Base-by-base conservation (phyloP, 129 eudicot species). In the Tagetes patula region DNA sequence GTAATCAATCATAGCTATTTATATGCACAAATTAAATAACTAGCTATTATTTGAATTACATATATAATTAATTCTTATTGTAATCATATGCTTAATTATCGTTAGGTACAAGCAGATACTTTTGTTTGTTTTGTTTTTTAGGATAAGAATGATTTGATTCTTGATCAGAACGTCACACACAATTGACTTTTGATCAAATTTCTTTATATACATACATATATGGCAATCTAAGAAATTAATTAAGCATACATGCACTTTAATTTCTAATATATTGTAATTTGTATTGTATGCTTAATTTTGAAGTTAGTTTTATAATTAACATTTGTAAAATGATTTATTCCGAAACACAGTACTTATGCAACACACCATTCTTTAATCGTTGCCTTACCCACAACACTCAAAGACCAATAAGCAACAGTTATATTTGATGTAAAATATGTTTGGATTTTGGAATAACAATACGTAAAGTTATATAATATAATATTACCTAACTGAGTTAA, bases 81-180 rank as follows among this genome's bases (percentile, higher is more conserved):
- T 20, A 20, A 20, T 20, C 27, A 20, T 20, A 20, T 20, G 38
- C 63, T 56, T 30, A n/a, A n/a, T n/a, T n/a, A 34, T 34, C 66
- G 66, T 60, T 60, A 60, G 66, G 66, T 60, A 36, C 66, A 36
- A 3, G 27, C 27, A 20, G 43, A 60, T 34, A 60, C 36, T 34
- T 34, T 60, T 4, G 10, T 60, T 60, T 60, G 42, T 12, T 58
- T 58, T 34, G 43, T 34, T 34, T 34, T 60, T 60, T 34, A 60
- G 66, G 66, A 60, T 60, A 60, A 60, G 42, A 60, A 60, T 36
- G 12, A 60, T 60, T 60, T 33, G 42, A 9, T 60, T 36, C 20
- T 8, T 60, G 27, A 20, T 36, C 41, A 36, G 2, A 34, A 60
- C 66, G 66, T 60, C 66, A 12, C 66, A 60, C 43, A 34, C 43